A percentile compares a stretch with the other conserved stretches of the same genome.
These are phyloP conservation scores for Phialocephala sp. DNA, from an alignment of 2,329 filamentous ascomycete species.

Conservation along the genomic window DNA sequence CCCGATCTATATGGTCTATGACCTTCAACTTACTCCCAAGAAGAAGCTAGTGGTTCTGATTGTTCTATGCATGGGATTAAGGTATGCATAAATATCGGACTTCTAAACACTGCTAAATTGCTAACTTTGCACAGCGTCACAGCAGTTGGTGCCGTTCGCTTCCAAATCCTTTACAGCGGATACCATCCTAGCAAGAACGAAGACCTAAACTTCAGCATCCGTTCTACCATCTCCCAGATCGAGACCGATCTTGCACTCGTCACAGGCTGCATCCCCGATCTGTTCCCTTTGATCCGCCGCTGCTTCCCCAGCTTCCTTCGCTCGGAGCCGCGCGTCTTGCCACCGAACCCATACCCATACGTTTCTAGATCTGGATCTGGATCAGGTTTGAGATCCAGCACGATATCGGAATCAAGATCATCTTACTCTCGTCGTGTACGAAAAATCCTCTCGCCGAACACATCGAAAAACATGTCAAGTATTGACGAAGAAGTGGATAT, in stretches of 20 bases:
- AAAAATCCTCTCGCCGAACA: slow-evolving; percentile 1
- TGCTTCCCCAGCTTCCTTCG: slow-evolving; percentile 22
- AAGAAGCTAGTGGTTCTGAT: slow-evolving; percentile 29
- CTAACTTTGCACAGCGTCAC: slow-evolving; percentile 29
- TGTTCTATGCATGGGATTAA: slow-evolving; percentile 17
- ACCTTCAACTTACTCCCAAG: slow-evolving; percentile 24
- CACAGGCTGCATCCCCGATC: slow-evolving; percentile 28
- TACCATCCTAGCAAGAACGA: slow-evolving; percentile 19
- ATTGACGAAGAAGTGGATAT: slow-evolving; percentile 12
- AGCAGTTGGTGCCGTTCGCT: slow-evolving; percentile 28
- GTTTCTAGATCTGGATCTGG: not conserved
- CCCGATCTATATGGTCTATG: slow-evolving; percentile 33
- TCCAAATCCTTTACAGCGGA: slow-evolving; percentile 20
- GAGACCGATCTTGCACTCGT: slow-evolving; percentile 32
- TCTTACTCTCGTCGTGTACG: slow-evolving; percentile 12
- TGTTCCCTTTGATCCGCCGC: slow-evolving; percentile 22
- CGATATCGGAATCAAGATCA: not conserved
- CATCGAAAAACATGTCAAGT: not conserved
- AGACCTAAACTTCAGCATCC: slow-evolving; percentile 28
- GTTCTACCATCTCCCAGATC: slow-evolving; percentile 32
- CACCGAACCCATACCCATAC: slow-evolving; percentile 19
- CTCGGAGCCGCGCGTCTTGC: not conserved
- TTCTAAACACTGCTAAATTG: not conserved
- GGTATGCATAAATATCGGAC: not conserved
- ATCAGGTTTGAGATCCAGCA: not conserved